Percentiles rank a stretch among this genome's conserved stretches.
phyloP scores from a whole-genome alignment of 345 rosid species.

The Rubroshorea leprosula region DNA sequence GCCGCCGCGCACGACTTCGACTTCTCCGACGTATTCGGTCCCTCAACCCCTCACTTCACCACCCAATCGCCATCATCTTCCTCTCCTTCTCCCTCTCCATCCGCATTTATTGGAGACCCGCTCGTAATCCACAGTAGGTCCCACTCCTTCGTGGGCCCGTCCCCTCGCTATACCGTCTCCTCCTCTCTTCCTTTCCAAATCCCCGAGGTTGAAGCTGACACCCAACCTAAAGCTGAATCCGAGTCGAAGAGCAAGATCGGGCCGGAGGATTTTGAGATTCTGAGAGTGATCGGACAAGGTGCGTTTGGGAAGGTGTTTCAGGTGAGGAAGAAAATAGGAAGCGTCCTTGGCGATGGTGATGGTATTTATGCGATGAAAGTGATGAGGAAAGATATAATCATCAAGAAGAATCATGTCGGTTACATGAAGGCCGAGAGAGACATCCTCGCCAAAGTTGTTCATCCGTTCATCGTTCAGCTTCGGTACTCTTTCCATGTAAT shows the following conservation, averaged over 20 bases:
- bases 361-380: slow-evolving; percentile 76
- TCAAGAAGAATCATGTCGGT: slow-evolving; percentile 68
- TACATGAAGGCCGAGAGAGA: slow-evolving; percentile 77
- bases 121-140: slow-evolving; percentile 55
- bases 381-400: slow-evolving; percentile 59
- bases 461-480: slow-evolving; percentile 68
- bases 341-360: slow-evolving; percentile 20
- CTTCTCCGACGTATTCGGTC: slow-evolving; percentile 57
- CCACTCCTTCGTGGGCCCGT: slow-evolving; percentile 74
- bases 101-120: slow-evolving; percentile 33
- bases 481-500: slow-evolving; percentile 72
- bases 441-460: slow-evolving; percentile 61
- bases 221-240: slow-evolving; percentile 23
- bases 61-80: slow-evolving; percentile 21
- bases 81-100: slow-evolving; percentile 21
- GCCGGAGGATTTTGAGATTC: slow-evolving; percentile 53
- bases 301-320: slow-evolving; percentile 71
- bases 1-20: slow-evolving; percentile 38
- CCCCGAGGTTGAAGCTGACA: slow-evolving; percentile 30
- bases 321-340: slow-evolving; percentile 38
- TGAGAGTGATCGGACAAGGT: slow-evolving; percentile 63
- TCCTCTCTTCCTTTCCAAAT: slow-evolving; percentile 38
- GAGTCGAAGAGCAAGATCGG: slow-evolving; percentile 32
- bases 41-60: slow-evolving; percentile 29
- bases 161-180: slow-evolving; percentile 56